Evolutionary conservation across 202 grass and related monocot genomes (phyloP).

Genomic region (Carex sylvatica): DNA sequence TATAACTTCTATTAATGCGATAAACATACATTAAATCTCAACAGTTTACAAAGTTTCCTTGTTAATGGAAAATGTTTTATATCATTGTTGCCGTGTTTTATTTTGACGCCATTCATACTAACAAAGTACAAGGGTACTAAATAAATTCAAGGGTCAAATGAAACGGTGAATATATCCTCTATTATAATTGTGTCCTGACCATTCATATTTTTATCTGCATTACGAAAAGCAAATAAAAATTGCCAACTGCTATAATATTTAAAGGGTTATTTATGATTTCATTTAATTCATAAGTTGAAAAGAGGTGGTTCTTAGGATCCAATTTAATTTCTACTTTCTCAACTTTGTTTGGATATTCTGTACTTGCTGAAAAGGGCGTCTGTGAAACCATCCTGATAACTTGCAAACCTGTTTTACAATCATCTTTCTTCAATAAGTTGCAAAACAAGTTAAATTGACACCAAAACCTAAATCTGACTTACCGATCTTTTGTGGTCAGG

Average conservation of each 20-base stretch:
- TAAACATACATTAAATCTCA: too few relatives aligned
- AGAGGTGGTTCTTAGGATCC: background rate
- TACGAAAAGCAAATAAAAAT: slow-evolving; percentile 1
- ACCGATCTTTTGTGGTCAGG: slow-evolving; percentile 34
- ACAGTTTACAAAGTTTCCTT: background rate
- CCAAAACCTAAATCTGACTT: background rate
- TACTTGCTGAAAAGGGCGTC: background rate
- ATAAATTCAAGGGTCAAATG: background rate
- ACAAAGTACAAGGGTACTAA: background rate
- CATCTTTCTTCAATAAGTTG: background rate
- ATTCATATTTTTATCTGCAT: slow-evolving; percentile 3
- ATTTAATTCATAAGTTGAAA: slow-evolving; percentile 3
- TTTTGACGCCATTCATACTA: background rate
- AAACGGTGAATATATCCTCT: background rate
- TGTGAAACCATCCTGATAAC: background rate
- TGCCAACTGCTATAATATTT: background rate
- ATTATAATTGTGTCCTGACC: background rate
- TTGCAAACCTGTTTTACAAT: background rate
- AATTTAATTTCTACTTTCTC: background rate
- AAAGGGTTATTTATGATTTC: background rate
- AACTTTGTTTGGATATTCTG: background rate
- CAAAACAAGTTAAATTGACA: background rate
- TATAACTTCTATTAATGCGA: too few relatives aligned
- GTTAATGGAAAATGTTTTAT: background rate
- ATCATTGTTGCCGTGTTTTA: background rate